Evolutionary conservation across 495 filamentous ascomycete genomes (phyloP).

Genomic region (Hypoxylon lenormandii): DNA sequence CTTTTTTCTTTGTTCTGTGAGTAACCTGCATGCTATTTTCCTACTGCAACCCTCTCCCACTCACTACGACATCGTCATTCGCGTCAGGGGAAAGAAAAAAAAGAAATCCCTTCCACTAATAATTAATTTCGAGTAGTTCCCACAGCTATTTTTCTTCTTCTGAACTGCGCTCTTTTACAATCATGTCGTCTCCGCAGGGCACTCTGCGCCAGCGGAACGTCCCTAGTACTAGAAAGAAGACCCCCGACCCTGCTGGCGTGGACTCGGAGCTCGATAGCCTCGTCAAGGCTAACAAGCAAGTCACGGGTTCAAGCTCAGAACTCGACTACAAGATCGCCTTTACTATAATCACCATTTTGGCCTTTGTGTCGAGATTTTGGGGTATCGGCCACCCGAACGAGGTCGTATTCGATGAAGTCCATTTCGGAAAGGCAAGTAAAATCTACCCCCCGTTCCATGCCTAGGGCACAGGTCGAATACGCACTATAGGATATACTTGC

Average conservation of each 20-base stretch:
- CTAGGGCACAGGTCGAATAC: background rate
- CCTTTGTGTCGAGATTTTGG: conserved; percentile 93
- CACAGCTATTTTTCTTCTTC: conserved; percentile 25
- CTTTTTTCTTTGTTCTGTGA: conserved; percentile 42
- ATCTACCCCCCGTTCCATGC: background rate
- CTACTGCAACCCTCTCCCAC: conserved; percentile 13
- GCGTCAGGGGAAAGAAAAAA: background rate
- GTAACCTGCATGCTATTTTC: conserved; percentile 7
- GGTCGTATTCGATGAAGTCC: conserved; percentile 99
- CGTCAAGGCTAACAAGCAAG: conserved; percentile 48
- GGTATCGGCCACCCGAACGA: conserved; percentile 93
- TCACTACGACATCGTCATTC: conserved; percentile 29
- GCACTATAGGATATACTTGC: conserved; percentile 11
- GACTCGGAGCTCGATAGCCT: conserved; percentile 63
- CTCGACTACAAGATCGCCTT: conserved; percentile 89
- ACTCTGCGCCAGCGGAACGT: conserved; percentile 68
- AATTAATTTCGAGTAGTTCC: conserved; percentile 16
- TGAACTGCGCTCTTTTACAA: conserved; percentile 39
- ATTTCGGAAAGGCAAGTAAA: conserved; percentile 92
- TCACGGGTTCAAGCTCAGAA: conserved; percentile 64
- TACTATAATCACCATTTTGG: conserved; percentile 78
- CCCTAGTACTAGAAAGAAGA: conserved; percentile 60
- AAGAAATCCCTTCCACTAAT: conserved; percentile 25
- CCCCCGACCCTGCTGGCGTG: conserved; percentile 48
- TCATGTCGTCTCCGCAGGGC: conserved; percentile 62